phyloP scores from a whole-genome alignment of 805 yeast genomes.

The Lachancea quebecensis region DNA sequence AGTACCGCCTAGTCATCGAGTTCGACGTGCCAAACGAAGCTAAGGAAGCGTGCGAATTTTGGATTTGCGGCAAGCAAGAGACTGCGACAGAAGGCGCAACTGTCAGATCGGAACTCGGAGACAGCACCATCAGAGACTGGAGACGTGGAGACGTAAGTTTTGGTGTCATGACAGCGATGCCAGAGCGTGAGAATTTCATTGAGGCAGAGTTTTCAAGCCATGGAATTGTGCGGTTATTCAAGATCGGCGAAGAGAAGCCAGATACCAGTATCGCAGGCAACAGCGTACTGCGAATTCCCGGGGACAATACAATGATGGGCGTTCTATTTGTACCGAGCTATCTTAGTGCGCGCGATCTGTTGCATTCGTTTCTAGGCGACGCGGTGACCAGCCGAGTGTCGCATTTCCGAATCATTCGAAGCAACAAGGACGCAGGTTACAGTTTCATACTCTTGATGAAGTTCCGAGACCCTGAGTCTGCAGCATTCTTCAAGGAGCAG shows the following conservation, averaged over 20 bases:
- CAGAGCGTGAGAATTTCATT: slow-evolving; percentile 1
- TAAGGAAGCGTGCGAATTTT: slow-evolving; percentile 2
- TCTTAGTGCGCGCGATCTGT: slow-evolving; percentile 74
- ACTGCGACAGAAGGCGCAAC: neutral
- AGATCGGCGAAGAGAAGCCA: slow-evolving; percentile 31
- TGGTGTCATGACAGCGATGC: neutral
- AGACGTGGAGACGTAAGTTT: neutral
- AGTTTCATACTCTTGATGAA: slow-evolving; percentile 68
- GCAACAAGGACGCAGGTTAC: slow-evolving; percentile 50
- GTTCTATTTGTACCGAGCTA: slow-evolving; percentile 84
- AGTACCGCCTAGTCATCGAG: slow-evolving; percentile 5
- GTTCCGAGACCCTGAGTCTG: slow-evolving; percentile 48
- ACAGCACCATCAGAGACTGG: slow-evolving; percentile 2
- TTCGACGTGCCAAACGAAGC: neutral
- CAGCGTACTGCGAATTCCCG: slow-evolving; percentile 29
- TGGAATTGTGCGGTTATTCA: slow-evolving; percentile 65
- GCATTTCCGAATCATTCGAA: slow-evolving; percentile 66
- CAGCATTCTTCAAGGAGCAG: slow-evolving; percentile 56
- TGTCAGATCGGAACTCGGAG: neutral
- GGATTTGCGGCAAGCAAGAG: neutral
- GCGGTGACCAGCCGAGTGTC: slow-evolving; percentile 51
- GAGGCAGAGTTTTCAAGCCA: slow-evolving; percentile 59
- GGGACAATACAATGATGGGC: slow-evolving; percentile 64
- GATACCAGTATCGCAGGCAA: slow-evolving; percentile 4
- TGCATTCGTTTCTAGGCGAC: slow-evolving; percentile 65